Conservation (phyloP, 352 stramenopile species). For the Phytophthora agathidicida region DNA sequence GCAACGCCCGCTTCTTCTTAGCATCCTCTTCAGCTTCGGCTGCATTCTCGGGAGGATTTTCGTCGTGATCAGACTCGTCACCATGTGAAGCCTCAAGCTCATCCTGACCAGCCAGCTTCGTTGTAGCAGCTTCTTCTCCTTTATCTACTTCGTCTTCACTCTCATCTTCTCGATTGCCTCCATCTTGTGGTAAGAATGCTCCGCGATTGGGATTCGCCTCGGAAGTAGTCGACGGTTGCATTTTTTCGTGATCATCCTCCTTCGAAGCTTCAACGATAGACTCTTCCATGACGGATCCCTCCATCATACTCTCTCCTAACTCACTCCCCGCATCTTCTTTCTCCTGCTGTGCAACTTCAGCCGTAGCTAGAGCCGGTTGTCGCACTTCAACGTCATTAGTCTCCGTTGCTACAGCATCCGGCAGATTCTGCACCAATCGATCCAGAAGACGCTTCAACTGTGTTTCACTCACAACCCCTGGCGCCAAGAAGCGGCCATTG, state of each 20-base stretch:
- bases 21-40: slow-evolving; percentile 32
- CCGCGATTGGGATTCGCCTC: slow-evolving; percentile 20
- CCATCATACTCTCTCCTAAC: slow-evolving; percentile 47
- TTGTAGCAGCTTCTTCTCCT: background rate
- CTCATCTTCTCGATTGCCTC: slow-evolving; percentile 14
- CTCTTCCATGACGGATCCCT: slow-evolving; percentile 40
- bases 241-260: slow-evolving; percentile 29
- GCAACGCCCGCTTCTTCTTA: slow-evolving; percentile 49
- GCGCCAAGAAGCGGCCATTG: slow-evolving; percentile 64
- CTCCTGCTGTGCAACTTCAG: slow-evolving; percentile 15
- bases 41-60: background rate
- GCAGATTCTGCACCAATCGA: slow-evolving; percentile 61
- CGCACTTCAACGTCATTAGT: background rate
- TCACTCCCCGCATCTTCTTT: slow-evolving; percentile 28
- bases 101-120: background rate
- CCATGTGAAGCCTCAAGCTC: slow-evolving; percentile 3
- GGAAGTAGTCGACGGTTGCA: background rate
- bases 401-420: slow-evolving; percentile 1
- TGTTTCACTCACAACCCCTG: slow-evolving; percentile 65
- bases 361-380: background rate
- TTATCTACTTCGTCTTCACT: background rate
- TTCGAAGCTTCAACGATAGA: slow-evolving; percentile 43
- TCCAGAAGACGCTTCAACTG: slow-evolving; percentile 72
- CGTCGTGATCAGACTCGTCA: background rate
- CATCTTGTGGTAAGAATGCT: slow-evolving; percentile 27